These are phyloP conservation scores for Nannizziopsis arthrosporioides DNA, from an alignment of 2,329 filamentous ascomycete genomes.

Conservation along the genomic window DNA sequence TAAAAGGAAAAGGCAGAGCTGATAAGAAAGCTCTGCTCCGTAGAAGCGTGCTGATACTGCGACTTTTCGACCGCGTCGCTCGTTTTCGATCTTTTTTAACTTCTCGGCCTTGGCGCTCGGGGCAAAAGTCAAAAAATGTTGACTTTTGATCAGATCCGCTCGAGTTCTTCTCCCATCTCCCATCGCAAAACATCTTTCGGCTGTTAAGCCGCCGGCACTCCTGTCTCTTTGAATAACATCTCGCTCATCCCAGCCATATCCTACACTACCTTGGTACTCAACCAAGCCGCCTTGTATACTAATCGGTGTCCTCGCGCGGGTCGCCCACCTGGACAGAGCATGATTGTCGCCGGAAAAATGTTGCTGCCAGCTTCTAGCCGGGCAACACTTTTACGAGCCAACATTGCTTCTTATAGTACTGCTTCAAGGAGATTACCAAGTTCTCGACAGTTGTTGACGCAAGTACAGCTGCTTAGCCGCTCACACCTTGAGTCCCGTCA, in stretches of 20 bases:
- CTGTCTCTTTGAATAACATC: conserved; percentile 12
- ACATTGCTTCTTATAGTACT: conserved; percentile 24
- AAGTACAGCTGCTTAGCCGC: conserved; percentile 22
- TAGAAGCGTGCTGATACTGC: not conserved
- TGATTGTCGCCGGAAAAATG: conserved; percentile 31
- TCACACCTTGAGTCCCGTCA: conserved; percentile 21
- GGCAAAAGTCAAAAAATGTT: conserved; percentile 21
- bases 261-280: not conserved
- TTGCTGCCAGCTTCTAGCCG: conserved; percentile 26
- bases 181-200: conserved; percentile 9
- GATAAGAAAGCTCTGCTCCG: too few species aligned
- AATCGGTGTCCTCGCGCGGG: too few species aligned
- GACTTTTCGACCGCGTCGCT: not conserved
- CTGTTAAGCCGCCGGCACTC: conserved; percentile 16
- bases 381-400: conserved; percentile 28
- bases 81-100: conserved; percentile 19
- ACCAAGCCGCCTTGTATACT: not conserved
- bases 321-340: conserved; percentile 20
- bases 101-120: conserved; percentile 20
- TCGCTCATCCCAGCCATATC: not conserved
- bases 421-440: conserved; percentile 21
- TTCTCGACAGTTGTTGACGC: conserved; percentile 27
- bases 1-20: too few species aligned
- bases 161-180: not conserved
- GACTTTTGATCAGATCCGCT: conserved; percentile 10